Percentiles rank a stretch among this genome's conserved stretches.
Conservation (phyloP, 2,329 filamentous ascomycete species). For the Apiospora malaysiana region DNA sequence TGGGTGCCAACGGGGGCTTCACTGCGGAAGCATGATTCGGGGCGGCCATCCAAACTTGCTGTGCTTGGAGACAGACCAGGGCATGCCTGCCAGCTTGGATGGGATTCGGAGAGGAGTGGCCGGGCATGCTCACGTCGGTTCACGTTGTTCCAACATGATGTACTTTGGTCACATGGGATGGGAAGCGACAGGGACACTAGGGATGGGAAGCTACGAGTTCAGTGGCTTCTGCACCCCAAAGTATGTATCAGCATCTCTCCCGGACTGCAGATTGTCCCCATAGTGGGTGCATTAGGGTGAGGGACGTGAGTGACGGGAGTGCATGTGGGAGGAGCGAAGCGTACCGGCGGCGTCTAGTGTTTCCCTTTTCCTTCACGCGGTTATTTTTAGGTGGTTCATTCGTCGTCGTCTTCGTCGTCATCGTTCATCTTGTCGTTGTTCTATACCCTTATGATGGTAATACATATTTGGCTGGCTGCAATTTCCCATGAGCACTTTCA, state of each 20-base stretch:
- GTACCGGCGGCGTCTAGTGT: constrained; percentile 15
- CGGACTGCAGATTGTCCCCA: background rate
- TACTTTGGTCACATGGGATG: background rate
- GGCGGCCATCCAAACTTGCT: constrained; percentile 1
- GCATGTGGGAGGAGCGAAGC: constrained; percentile 1
- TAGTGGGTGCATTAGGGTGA: background rate
- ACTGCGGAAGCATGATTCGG: constrained; percentile 2
- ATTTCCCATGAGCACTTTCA: background rate
- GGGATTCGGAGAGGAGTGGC: background rate
- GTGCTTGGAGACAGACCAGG: background rate
- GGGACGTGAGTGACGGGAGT: background rate
- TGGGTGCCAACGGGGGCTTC: background rate
- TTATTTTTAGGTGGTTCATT: constrained; percentile 2
- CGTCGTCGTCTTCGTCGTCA: background rate
- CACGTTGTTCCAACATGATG: background rate
- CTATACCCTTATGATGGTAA: constrained; percentile 18
- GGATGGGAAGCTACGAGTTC: background rate
- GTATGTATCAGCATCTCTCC: background rate
- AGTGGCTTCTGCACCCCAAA: background rate
- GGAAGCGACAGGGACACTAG: background rate
- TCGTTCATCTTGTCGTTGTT: constrained; percentile 10
- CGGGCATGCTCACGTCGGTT: background rate
- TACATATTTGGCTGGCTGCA: background rate
- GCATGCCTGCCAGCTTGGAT: constrained; percentile 1
- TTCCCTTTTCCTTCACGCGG: background rate